Conservation (phyloP, 1,284 basidiomycete species). For the Trametes versicolor region DNA sequence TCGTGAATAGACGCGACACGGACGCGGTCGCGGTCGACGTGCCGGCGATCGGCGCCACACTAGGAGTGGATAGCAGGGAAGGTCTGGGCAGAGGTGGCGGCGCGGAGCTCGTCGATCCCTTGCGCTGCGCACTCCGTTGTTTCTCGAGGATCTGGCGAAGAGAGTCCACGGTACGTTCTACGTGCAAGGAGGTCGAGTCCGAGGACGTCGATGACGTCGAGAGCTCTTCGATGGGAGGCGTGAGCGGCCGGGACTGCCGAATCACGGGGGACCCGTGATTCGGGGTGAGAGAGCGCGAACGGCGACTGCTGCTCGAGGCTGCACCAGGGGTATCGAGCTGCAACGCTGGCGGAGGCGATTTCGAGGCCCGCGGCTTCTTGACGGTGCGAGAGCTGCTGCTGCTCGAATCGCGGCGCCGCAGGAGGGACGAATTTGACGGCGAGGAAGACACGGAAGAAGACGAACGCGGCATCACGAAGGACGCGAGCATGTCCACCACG, state of each 20-base stretch:
- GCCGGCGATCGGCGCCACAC: constrained; percentile 58
- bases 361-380: constrained; percentile 31
- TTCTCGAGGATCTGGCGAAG: constrained; percentile 75
- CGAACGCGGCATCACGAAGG: constrained; percentile 38
- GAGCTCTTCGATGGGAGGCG: constrained; percentile 66
- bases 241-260: constrained; percentile 51
- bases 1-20: constrained; percentile 76
- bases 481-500: constrained; percentile 42
- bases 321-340: constrained; percentile 33
- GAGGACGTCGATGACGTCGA: constrained; percentile 54
- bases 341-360: constrained; percentile 42
- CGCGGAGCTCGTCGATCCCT: constrained; percentile 34
- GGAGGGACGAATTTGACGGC: constrained; percentile 29
- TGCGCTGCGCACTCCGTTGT: constrained; percentile 46
- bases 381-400: constrained; percentile 33
- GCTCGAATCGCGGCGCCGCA: constrained; percentile 35
- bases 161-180: constrained; percentile 66
- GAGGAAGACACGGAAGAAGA: constrained; percentile 31
- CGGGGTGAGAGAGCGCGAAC: constrained; percentile 52
- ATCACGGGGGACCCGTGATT: constrained; percentile 42
- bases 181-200: constrained; percentile 57
- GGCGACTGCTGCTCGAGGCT: constrained; percentile 33
- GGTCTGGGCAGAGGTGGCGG: constrained; percentile 51
- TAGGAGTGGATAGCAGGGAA: constrained; percentile 48
- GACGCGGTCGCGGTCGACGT: constrained; percentile 79